These are phyloP conservation scores for Pythium plurisporium DNA, from an alignment of 352 stramenopile genomes.

Conservation along the genomic window DNA sequence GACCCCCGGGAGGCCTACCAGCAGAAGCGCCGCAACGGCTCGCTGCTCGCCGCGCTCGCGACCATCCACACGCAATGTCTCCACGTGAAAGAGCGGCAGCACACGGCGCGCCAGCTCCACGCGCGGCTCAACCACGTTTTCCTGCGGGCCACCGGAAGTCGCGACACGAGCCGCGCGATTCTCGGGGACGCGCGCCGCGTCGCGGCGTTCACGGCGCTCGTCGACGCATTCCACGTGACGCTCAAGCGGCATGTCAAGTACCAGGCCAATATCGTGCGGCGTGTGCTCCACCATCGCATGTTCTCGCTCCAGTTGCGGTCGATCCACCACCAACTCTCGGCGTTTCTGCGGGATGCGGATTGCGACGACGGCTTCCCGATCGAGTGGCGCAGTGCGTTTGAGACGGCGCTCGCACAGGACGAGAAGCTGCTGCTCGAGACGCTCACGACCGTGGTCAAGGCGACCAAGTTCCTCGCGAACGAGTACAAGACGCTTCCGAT, in stretches of 20 bases:
- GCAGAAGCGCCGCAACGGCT: slow-evolving; percentile 20
- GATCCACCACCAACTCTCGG: slow-evolving; percentile 22
- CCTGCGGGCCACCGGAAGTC: slow-evolving; percentile 27
- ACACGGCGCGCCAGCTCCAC: slow-evolving; percentile 23
- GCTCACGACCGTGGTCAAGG: slow-evolving; percentile 42
- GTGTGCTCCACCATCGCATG: slow-evolving; percentile 24
- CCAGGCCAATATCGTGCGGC: slow-evolving; percentile 18
- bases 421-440: slow-evolving; percentile 55
- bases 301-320: slow-evolving; percentile 26
- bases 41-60: slow-evolving; percentile 19
- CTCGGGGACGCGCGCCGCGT: slow-evolving; percentile 2
- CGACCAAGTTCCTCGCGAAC: slow-evolving; percentile 49
- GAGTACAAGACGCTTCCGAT: slow-evolving; percentile 39
- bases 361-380: slow-evolving; percentile 11
- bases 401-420: slow-evolving; percentile 28
- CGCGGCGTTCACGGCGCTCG: slow-evolving; percentile 31
- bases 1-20: slow-evolving; percentile 15
- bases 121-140: slow-evolving; percentile 18
- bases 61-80: slow-evolving; percentile 18
- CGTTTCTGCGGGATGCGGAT: slow-evolving; percentile 11
- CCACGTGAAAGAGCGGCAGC: slow-evolving; percentile 23
- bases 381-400: slow-evolving; percentile 16
- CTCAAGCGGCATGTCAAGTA: slow-evolving; percentile 31
- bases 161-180: background rate
- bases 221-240: slow-evolving; percentile 48